Percentiles rank a stretch among this genome's conserved stretches.
These are phyloP conservation scores for Clonostachys byssicola DNA, from an alignment of 2,329 filamentous ascomycete species.

Conservation along the genomic window DNA sequence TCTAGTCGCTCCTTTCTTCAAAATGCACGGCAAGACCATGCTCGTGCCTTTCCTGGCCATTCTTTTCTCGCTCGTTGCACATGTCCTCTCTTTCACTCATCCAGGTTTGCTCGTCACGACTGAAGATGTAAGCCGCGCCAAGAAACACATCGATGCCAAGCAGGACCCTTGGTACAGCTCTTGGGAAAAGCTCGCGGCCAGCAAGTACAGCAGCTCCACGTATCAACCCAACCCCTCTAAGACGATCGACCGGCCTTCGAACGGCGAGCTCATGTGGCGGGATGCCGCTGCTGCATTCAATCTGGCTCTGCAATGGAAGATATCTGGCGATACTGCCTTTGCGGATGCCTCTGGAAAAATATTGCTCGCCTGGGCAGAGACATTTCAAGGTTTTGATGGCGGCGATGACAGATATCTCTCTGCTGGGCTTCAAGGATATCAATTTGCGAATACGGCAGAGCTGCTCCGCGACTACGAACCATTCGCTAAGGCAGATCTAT, in stretches of 20 bases:
- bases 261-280: background rate
- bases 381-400: background rate
- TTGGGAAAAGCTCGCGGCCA: background rate
- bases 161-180: background rate
- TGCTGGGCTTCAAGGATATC: constrained; percentile 36
- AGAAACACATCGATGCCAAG: background rate
- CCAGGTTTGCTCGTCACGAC: background rate
- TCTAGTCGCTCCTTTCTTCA: too few species aligned
- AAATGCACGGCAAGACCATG: too few species aligned
- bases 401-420: constrained; percentile 21
- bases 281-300: background rate
- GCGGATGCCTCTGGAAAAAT: background rate
- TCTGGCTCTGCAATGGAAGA: background rate
- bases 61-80: background rate
- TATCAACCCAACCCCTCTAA: background rate
- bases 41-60: background rate
- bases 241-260: background rate
- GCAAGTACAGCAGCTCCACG: background rate
- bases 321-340: background rate
- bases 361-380: background rate
- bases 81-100: background rate
- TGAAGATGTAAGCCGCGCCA: background rate
- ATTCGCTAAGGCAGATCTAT: constrained; percentile 17
- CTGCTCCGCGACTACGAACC: constrained; percentile 25
- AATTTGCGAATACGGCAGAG: constrained; percentile 40